Conservation (phyloP, 305 asterid species). For the Nicotiana rustica region DNA sequence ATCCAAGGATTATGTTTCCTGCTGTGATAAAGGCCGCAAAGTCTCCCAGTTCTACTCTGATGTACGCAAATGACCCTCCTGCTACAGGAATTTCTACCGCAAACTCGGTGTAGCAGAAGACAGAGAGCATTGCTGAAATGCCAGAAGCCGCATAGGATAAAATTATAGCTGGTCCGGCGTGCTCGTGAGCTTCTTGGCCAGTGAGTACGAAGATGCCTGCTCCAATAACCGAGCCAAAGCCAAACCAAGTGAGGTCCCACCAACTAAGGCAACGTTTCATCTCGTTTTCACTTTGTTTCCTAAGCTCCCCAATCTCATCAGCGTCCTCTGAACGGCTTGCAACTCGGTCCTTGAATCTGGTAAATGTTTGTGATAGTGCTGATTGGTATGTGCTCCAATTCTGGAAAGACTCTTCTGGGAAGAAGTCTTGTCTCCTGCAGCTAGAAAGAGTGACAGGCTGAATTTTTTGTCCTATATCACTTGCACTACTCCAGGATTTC, state of each 20-base stretch:
- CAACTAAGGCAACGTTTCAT: constrained; percentile 42
- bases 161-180: constrained; percentile 46
- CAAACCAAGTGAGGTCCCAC: constrained; percentile 52
- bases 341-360: constrained; percentile 43
- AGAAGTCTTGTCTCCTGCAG: constrained; percentile 58
- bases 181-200: constrained; percentile 40
- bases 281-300: constrained; percentile 42
- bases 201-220: constrained; percentile 54
- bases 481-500: background rate
- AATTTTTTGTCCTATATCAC: constrained; percentile 1
- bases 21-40: constrained; percentile 75
- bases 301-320: constrained; percentile 50
- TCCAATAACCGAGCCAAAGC: constrained; percentile 51
- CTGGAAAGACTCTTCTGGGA: constrained; percentile 70
- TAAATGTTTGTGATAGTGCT: constrained; percentile 48
- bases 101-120: constrained; percentile 49
- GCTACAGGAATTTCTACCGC: constrained; percentile 52
- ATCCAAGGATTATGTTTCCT: constrained; percentile 73
- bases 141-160: constrained; percentile 46
- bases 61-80: constrained; percentile 74
- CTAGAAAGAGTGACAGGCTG: background rate
- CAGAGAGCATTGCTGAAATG: constrained; percentile 46
- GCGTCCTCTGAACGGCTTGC: constrained; percentile 39
- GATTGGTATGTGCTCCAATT: constrained; percentile 53
- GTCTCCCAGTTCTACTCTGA: constrained; percentile 73